Base-by-base conservation (phyloP, 1,284 basidiomycete genomes). In the Albatrellus sp. region DNA sequence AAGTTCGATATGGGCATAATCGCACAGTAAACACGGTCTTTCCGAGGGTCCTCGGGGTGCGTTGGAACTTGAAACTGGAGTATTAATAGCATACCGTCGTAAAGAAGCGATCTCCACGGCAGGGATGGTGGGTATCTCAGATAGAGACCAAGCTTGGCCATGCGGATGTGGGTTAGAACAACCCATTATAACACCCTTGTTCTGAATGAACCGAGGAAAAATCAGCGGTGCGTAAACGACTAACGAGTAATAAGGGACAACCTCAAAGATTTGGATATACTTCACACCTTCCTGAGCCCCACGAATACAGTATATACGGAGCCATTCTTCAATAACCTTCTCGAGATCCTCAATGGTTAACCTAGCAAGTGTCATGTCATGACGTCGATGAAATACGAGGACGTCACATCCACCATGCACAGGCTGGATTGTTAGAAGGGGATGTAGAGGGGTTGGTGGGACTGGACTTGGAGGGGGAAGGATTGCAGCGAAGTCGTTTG, bases 131-230 rank as follows among this genome's bases (percentile, higher is more conserved):
- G 90, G 90, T 4, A 91, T 64, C 31, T 71, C 72, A 2, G 83
- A 88, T 4, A 87, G 63, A 1, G 84, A 86, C 90, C 91, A 94
- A 12, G 85, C 77, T 64, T 97, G 93, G 11, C 91, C 90, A 60
- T 97, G 93, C 0, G 93, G 91, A 57, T 97, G 93, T 16, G 92
- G 90, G 56, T 96, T 97, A 9, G 87, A 91, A 57, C 90, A 94
- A 7, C 93, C 93, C 93, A 97, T 96, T 66, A 92, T 91, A 2
- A 81, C 66, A 5, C 92, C 93, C 62, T 94, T 94, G 65, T 96
- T 97, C 84, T 96, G 51, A 16, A 28, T 33, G 11, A 9, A 35
- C n/a, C 19, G 17, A n/a, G 37, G n/a, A 40, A 38, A n/a, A 30
- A 35, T 37, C 17, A 24, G 12, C 3, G 35, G 13, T 16, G 29